Base-by-base conservation (phyloP, 2,329 filamentous ascomycete species). In the Drechslera avenae region DNA sequence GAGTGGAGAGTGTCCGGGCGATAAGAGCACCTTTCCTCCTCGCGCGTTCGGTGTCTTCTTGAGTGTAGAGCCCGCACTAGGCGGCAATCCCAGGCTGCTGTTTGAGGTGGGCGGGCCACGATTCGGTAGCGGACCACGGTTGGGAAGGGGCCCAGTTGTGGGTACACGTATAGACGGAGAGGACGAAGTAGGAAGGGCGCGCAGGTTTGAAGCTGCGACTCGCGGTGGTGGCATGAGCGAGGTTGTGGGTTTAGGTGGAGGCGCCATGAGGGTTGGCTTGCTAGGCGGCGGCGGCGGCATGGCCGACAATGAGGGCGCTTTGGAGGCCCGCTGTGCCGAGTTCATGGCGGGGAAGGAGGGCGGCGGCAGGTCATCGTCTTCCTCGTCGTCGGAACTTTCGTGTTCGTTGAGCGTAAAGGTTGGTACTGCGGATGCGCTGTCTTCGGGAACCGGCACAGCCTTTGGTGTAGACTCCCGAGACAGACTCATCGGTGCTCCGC, bases 1-100 rank as follows among this genome's bases (percentile, higher is more conserved):
- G 10, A 99, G 85, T 0, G 94, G 93, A 2, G 91, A 96, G 78
- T 93, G 92, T 26, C 94, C 93, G 0, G 94, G 94, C n/a, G 86
- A 83, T 4, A 99, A 84, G 7, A 88, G 80, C 4, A 97, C 89
- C 67, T 93, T 89, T 72, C 82, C 76, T 50, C 82, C 76, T 50
- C 73, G 77, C 32, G 67, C 66, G 46, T 75, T 81, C 21, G 74
- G 73, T 9, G 75, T 76, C 39, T 4, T 23, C 4, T 73, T 69
- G 39, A 69, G 54, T n/a, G 47, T 47, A 8, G 62, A 56, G 23
- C 63, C 62, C 42, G 68, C 63, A 26, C 66, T 68, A 1, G 72
- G 60, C 14, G 57, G 58, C 2, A 68, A 51, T 5, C 66, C 63
- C 7, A 79, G 72, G 34, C 75, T 67, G 13, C 79, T 72, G 39